Base-by-base conservation (phyloP, 768 basidiomycete genomes). In the Tricholoma flavovirens region DNA sequence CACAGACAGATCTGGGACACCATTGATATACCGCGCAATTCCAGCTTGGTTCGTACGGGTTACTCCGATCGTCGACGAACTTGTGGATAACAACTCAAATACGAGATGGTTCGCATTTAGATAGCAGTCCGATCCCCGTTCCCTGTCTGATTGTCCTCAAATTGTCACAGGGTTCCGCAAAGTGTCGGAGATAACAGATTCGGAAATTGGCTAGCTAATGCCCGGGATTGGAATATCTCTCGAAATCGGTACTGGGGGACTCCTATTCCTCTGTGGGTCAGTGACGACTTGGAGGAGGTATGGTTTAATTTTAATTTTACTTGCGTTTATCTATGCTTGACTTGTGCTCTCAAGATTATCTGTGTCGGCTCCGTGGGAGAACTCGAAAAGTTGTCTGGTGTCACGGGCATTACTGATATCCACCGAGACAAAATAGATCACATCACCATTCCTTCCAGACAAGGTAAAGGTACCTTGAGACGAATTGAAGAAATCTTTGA, bases 171-270 rank as follows among this genome's bases (percentile, higher is more conserved):
- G 92, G 97, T 99, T 2, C 97, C 97, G 9, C 87, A 92, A 65
- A 79, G 74, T 58, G 87, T 98, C 46, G 91, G 94, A 5, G 95
- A 98, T 57, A 83, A 87, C 61, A 81, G 96, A 32, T 99, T 99
- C 67, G 94, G 93, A 19, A 95, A 93, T 70, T 99, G 97, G 97
- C 78, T 99, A 51, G 87, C 89, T 49, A 98, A 96, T 70, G 97
- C 97, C n/a, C 83, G 95, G 19, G 97, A 99, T 67, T 99, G 97
- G 97, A 98, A 98, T 67, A 80, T 99, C 60, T 97, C 95, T n/a
- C 83, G 97, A 59, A 98, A 98, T 76, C 83, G 97, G 49, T 99
- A 98, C 69, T 99, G 95, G 95, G 97, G 96, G 32, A 98, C 95
- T 4, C 97, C 97, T 15, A 86, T 99, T 55, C 97, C 97, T 10